Evolutionary conservation across 2,329 filamentous ascomycete genomes (phyloP), one percentile per base, ranked within the genome.

Genomic region (Diaporthe citriasiana): DNA sequence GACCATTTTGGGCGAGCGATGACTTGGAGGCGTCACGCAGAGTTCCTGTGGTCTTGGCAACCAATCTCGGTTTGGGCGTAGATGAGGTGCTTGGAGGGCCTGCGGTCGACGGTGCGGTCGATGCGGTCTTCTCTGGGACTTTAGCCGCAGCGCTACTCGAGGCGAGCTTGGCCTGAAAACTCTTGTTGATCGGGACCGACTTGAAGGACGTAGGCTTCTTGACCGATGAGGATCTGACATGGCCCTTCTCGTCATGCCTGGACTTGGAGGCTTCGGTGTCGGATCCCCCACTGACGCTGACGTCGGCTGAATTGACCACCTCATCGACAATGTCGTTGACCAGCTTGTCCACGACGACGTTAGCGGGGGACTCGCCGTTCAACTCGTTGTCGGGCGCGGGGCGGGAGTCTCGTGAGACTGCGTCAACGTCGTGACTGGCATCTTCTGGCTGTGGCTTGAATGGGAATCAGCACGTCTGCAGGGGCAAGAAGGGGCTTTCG

Each of bases 181-280:
- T 95, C 83, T 94, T 95, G 77, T 95, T 96, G 77, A 96, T 93
- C 7, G 93, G 95, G 63, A 97, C 93, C 25, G 94, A 90, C 83
- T 97, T 97, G 87, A 97, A 97, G 17, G 91, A 92, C 25, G 92
- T 85, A 27, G 92, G 91, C 83, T 94, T 96, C 87, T 94, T 95
- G 76, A 91, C 86, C 76, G 92, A 88, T 76, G 87, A 85, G 12
- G 86, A 86, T 74, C 90, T 90, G 75, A 84, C 84, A 81, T 94
- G 90, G 65, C 87, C 87, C 78, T 89, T 90, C 73, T 89, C 87
- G 74, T 86, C 89, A 75, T 83, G 82, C 80, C 89, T 89, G 73
- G 86, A 82, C 79, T 90, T 90, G 75, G 91, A 92, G 77, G 91
- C 89, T 81, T 95, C 94, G 53, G 91, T 94, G 83, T 95, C 94